Base-by-base conservation (phyloP, 2,329 filamentous ascomycete genomes). In the Aspergillus ruber region DNA sequence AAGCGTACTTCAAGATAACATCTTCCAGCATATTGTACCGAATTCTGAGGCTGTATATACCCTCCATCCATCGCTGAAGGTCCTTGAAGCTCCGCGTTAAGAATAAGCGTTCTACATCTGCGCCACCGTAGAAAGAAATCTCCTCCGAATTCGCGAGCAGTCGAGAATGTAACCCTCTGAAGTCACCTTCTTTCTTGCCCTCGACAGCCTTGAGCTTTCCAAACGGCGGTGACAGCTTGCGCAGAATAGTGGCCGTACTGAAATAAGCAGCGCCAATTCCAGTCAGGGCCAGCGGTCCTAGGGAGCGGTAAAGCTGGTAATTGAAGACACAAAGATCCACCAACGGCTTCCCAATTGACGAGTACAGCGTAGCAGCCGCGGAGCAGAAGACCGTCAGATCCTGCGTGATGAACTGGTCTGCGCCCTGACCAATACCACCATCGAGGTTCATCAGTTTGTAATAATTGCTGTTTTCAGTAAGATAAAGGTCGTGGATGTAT, bases 21-120 rank as follows among this genome's bases (percentile, higher is more conserved):
- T 98, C 93, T 65, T 98, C 93, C 0, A 98, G 82, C 74, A 98
- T 98, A 66, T 97, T 98, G 74, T 98, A 98, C 13, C 90, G 85
- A 56, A 98, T 95, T 70, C 96, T 96, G 56, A 97, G 83, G 68
- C 90, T 90, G 71, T 98, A 98, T 55, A 98, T 96, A 40, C 88
- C 86, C 66, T 98, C 93, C 91, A 98, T 97, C 88, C 90, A 96
- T 53, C 82, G 85, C 68, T 93, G 93, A 23, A 98, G 76, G 42
- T 91, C 93, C 66, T 85, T 88, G 74, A 96, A 98, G 58, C 94
- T 90, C 61, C 83, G 85, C 61, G 95, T 89, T 8, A 98, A 75
- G 66, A 96, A 94, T 2, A 87, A 83, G 70, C 93, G 93, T 68
- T 98, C 93, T 74, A 94, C 95, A 43, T 93, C 88, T 6, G 91